These are phyloP conservation scores for Aspergillus asperescens DNA, from an alignment of 495 filamentous ascomycete genomes.

Conservation along the genomic window DNA sequence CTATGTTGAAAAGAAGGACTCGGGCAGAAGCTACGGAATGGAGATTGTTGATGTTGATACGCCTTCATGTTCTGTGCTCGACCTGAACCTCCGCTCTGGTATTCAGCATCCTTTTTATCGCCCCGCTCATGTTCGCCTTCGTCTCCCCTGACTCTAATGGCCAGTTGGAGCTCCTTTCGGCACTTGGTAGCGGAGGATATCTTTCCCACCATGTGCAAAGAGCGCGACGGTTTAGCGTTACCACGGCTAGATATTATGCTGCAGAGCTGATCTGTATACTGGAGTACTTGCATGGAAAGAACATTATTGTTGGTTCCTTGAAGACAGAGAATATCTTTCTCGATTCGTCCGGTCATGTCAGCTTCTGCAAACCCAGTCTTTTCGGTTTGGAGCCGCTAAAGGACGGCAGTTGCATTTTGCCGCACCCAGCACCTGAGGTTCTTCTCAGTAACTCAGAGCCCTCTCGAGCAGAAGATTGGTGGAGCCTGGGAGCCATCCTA, in stretches of 20 bases:
- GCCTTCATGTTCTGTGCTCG: background rate
- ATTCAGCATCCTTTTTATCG: constrained; percentile 12
- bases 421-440: background rate
- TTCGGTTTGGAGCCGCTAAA: background rate
- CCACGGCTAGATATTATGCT: constrained; percentile 8
- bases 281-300: constrained; percentile 10
- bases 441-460: background rate
- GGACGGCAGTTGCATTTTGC: background rate
- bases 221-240: constrained; percentile 5
- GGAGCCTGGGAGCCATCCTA: constrained; percentile 1
- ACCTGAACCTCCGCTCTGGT: constrained; percentile 1
- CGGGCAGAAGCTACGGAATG: constrained; percentile 1
- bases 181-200: constrained; percentile 10
- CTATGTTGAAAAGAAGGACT: constrained; percentile 6
- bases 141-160: background rate
- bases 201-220: constrained; percentile 11
- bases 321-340: constrained; percentile 6
- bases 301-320: constrained; percentile 3
- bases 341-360: constrained; percentile 9
- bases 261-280: constrained; percentile 10
- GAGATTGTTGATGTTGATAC: background rate
- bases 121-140: constrained; percentile 4
- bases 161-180: constrained; percentile 3
- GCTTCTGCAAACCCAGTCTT: constrained; percentile 4
- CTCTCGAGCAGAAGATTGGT: constrained; percentile 1